These are phyloP conservation scores for Stachybotrys chartarum DNA, from an alignment of 2,329 filamentous ascomycete species.

Conservation along the genomic window DNA sequence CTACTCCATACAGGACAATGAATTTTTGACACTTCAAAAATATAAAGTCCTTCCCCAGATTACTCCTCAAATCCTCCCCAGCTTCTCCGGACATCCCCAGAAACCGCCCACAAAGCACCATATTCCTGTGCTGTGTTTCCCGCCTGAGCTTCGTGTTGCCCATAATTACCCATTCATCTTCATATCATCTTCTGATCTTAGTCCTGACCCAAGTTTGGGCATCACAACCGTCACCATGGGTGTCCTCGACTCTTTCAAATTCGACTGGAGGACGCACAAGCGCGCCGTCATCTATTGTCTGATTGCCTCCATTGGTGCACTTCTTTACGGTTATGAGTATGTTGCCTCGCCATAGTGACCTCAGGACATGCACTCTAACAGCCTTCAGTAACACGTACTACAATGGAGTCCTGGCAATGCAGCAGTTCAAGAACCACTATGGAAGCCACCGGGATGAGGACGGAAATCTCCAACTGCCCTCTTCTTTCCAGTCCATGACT, in stretches of 20 bases:
- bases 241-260: conserved; percentile 2
- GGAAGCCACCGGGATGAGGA: conserved; percentile 9
- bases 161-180: not conserved
- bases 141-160: not conserved
- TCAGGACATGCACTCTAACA: not conserved
- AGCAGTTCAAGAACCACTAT: conserved; percentile 17
- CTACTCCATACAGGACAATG: conserved; percentile 1
- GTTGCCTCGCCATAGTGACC: not conserved
- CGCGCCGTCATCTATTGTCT: conserved; percentile 22
- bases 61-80: conserved; percentile 4
- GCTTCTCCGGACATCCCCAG: conserved; percentile 7
- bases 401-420: conserved; percentile 17
- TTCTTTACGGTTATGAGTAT: conserved; percentile 11
- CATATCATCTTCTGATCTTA: conserved; percentile 1
- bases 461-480: conserved; percentile 12
- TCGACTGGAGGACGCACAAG: conserved; percentile 7
- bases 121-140: conserved; percentile 1
- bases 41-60: conserved; percentile 7
- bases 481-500: conserved; percentile 22
- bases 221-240: conserved; percentile 5
- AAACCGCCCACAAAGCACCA: conserved; percentile 1
- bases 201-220: conserved; percentile 1
- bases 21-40: conserved; percentile 1
- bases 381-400: conserved; percentile 12
- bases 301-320: conserved; percentile 14